Base-by-base conservation (phyloP, 2,329 filamentous ascomycete species). In the Monosporascus sp. region DNA sequence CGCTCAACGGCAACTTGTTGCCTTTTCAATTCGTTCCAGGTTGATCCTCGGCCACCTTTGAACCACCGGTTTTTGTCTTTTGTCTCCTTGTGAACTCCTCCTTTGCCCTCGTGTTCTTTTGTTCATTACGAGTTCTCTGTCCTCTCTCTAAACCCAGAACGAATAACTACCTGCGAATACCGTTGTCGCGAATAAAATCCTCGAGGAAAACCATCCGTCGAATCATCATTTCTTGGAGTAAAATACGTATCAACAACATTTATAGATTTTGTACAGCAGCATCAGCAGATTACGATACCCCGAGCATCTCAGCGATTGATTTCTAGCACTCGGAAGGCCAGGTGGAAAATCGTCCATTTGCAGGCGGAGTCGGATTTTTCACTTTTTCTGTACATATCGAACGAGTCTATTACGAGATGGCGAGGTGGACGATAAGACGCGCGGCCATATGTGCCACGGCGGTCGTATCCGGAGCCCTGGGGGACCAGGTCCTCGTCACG, bases 401-500 rank as follows among this genome's bases (percentile, higher is more conserved):
- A 41, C 27, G 38, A 27, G 49, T 46, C 36, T 42, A 46, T 46
- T 57, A 45, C 56, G 57, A 61, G 47, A 65, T 70, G 67, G 62
- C 63, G 54, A 55, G 61, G 54, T 68, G 65, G 65, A 64, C 58
- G 49, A 49, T 64, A 47, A 56, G 61, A 51, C 60, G 59, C 53
- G 61, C 59, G 48, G 67, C 67, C 50, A 57, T 71, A 53, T 62
- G 70, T 51, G 67, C 73, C 20, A 64, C 68, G 49, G 65, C 68
- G 49, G 65, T 78, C 46, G 62, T 68, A 17, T 68, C 67, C 48
- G 72, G 76, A 54, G 86, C 80, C 51, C 67, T 88, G 54, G 89
- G 82, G 52, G 78, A 74, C 56, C 84, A 93, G 61, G 76, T 95
- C 53, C 81, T 99, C 53, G 82, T 86, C 66, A 97, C 92, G 24